phyloP scores from a whole-genome alignment of 306 rosid genomes.

The Trichosanthes truncata region DNA sequence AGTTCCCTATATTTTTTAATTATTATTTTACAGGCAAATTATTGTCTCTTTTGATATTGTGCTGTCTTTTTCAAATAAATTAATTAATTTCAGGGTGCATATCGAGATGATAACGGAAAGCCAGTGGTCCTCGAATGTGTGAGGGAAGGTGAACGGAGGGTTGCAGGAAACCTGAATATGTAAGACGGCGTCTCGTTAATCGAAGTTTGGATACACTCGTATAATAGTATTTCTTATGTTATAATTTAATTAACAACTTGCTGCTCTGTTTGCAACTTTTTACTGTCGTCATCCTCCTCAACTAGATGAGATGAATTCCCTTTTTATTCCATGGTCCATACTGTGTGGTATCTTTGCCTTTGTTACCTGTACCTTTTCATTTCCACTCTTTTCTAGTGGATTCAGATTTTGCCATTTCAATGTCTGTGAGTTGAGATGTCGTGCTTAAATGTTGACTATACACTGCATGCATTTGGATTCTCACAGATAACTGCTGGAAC shows the following conservation, averaged over 20 bases:
- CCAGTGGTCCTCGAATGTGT: constrained; percentile 88
- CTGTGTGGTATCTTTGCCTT: constrained; percentile 15
- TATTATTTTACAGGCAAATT: background rate
- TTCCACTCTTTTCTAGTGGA: background rate
- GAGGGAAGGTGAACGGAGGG: constrained; percentile 78
- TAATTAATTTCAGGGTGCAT: no score
- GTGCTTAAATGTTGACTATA: background rate
- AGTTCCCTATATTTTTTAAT: background rate
- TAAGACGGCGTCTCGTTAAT: constrained; percentile 11
- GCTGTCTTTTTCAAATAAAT: background rate
- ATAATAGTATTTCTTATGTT: background rate
- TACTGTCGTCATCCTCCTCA: constrained; percentile 14
- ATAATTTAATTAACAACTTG: background rate
- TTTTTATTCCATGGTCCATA: background rate
- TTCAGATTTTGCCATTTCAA: background rate
- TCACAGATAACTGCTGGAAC: background rate
- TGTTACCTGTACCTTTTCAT: background rate
- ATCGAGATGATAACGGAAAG: constrained; percentile 83
- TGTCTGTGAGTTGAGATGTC: background rate
- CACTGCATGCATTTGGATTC: background rate
- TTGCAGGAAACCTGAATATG: constrained; percentile 72
- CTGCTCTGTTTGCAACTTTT: constrained; percentile 11
- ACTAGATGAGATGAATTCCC: background rate
- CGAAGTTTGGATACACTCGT: background rate
- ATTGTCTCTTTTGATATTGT: background rate